Evolutionary conservation across 371 early-diverging fungal genomes (phyloP).

Genomic region (Rhizopus stolonifer): DNA sequence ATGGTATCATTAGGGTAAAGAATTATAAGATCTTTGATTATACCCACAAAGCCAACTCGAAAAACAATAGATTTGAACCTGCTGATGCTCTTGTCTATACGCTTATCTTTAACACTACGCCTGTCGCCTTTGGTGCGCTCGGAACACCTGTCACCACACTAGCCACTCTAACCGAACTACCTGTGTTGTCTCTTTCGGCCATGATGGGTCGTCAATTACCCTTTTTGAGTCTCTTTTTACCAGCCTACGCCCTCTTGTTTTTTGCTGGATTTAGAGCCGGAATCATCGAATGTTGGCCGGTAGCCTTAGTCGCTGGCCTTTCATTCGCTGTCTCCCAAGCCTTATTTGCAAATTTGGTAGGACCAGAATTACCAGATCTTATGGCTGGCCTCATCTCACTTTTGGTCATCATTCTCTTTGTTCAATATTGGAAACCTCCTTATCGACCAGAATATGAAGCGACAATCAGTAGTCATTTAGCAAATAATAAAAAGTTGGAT

Average conservation of each 20-base stretch:
- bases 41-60: too few relatives aligned
- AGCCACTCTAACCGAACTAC: conserved; percentile 31
- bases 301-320: conserved; percentile 31
- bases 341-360: conserved; percentile 42
- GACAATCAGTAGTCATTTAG: conserved; percentile 1
- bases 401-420: conserved; percentile 30
- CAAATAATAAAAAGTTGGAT: not conserved
- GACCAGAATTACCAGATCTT: conserved; percentile 47
- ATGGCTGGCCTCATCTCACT: conserved; percentile 41
- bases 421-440: conserved; percentile 45
- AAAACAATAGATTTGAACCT: conserved; percentile 32
- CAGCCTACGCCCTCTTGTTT: conserved; percentile 30
- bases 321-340: conserved; percentile 40
- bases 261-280: conserved; percentile 39
- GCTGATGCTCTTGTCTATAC: conserved; percentile 25
- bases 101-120: conserved; percentile 16
- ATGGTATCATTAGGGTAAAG: conserved; percentile 44
- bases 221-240: conserved; percentile 39
- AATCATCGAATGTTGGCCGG: conserved; percentile 42
- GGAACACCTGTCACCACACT: conserved; percentile 30
- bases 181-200: conserved; percentile 30
- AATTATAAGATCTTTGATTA: too few relatives aligned
- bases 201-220: conserved; percentile 48
- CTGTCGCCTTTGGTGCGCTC: conserved; percentile 17
- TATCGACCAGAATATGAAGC: conserved; percentile 38